phyloP scores from a whole-genome alignment of 1,139 yeast species.

The Protomyces macrosporus region DNA sequence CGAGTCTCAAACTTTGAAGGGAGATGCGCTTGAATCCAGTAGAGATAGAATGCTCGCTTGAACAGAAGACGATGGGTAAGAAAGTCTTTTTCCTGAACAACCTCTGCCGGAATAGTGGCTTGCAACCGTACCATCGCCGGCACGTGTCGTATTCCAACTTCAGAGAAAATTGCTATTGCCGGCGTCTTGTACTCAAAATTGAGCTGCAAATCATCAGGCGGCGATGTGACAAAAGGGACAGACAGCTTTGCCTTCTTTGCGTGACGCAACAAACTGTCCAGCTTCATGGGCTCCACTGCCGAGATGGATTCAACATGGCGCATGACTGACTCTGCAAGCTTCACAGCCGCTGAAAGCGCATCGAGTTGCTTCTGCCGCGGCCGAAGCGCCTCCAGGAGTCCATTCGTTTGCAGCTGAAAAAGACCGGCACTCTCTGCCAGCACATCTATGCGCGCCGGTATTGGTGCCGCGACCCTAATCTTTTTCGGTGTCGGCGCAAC shows the following conservation, averaged over 20 bases:
- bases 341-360: background rate
- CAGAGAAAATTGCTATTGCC: background rate
- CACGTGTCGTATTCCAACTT: background rate
- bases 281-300: background rate
- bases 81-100: conserved; percentile 82
- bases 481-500: conserved; percentile 20
- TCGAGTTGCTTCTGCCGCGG: background rate
- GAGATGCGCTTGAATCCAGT: conserved; percentile 59
- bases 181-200: background rate
- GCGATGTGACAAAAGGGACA: background rate
- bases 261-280: background rate
- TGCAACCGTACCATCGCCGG: background rate
- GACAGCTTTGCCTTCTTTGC: background rate
- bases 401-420: conserved; percentile 7
- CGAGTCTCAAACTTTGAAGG: conserved; percentile 42
- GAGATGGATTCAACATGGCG: background rate
- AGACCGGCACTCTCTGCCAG: background rate
- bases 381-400: background rate
- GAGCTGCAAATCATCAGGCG: conserved; percentile 8
- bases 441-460: background rate
- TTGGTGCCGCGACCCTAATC: background rate
- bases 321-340: conserved; percentile 4
- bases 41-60: conserved; percentile 81
- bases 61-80: conserved; percentile 83
- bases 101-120: conserved; percentile 24